Evolutionary conservation across 352 stramenopile genomes (phyloP), one percentile per base, ranked within the genome.

Genomic region (Phytophthora pisi): DNA sequence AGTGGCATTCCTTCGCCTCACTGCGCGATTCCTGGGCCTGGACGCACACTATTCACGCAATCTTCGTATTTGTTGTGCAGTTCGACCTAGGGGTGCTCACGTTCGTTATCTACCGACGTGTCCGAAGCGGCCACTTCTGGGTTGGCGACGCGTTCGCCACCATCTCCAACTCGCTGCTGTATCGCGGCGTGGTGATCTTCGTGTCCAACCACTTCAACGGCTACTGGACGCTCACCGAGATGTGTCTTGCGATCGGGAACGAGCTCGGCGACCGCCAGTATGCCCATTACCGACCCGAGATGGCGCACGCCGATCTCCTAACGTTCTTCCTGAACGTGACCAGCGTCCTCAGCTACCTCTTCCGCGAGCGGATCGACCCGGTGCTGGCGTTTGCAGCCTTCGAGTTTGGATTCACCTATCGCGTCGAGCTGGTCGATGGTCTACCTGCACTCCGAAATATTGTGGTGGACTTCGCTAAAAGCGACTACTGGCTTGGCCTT

Each of bases 21-120:
- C 38, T 84, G 1, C 72, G 58, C 7, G 75, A 88, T 45, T 77
- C 72, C 9, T 88, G 79, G 79, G 69, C 74, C 2, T 88, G 77
- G 79, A 72, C 70, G 6, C 79, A 86, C 30, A 50, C 23, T 2
- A 62, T 85, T 11, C 77, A 88, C 36, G 28, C 74, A 1, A 59
- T 72, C 28, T 81, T 87, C 18, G 74, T 61, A 0, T 11, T 75
- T 8, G 64, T 79, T 11, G 65, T 68, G 20, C 28, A 79, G 2
- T 77, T 81, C 45, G 70, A 70, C 10, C 38, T 88, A 0, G 18
- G 65, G 1, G 49, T 84, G 5, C 54, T 84, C 28, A 61, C 79
- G 15, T 53, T 87, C 11, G 60, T 76, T 6, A 77, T 80, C 24
- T 73, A 63, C 11, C 68, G 62, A 2, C 72, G 77, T 9, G n/a